phyloP scores from a whole-genome alignment of 352 stramenopile species.

The Pythium scleroteichum region DNA sequence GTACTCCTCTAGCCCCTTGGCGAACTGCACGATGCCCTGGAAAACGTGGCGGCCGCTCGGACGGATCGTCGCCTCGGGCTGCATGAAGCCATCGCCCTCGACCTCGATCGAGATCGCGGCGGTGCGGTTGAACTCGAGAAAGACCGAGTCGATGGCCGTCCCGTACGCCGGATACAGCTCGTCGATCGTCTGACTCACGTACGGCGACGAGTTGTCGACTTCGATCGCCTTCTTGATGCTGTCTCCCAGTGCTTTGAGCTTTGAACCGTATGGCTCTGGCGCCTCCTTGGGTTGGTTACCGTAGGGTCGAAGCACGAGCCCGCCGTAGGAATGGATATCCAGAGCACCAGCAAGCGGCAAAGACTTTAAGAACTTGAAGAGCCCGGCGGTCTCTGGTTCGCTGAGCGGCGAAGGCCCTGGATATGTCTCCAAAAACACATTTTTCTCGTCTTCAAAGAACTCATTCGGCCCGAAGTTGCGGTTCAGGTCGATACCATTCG shows the following conservation, averaged over 20 bases:
- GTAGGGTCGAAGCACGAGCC: slow-evolving; percentile 26
- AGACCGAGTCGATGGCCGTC: slow-evolving; percentile 30
- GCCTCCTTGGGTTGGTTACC: slow-evolving; percentile 13
- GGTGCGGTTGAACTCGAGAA: slow-evolving; percentile 24
- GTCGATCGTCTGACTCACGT: slow-evolving; percentile 14
- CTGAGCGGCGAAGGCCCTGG: slow-evolving; percentile 20
- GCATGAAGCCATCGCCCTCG: slow-evolving; percentile 30
- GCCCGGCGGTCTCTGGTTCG: slow-evolving; percentile 14
- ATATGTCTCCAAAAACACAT: slow-evolving; percentile 20
- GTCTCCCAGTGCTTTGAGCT: slow-evolving; percentile 25
- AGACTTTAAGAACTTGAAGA: not conserved
- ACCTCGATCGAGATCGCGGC: slow-evolving; percentile 30
- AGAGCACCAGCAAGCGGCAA: not conserved
- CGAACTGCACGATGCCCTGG: slow-evolving; percentile 25
- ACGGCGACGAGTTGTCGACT: not conserved
- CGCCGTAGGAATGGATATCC: slow-evolving; percentile 29
- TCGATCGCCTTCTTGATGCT: slow-evolving; percentile 19
- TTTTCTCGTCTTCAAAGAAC: slow-evolving; percentile 19
- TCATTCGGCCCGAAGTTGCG: slow-evolving; percentile 28
- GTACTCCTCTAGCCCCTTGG: slow-evolving; percentile 20
- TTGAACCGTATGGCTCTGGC: slow-evolving; percentile 19
- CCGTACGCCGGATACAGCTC: slow-evolving; percentile 32
- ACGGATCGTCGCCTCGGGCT: slow-evolving; percentile 20
- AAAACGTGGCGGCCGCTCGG: slow-evolving; percentile 22
- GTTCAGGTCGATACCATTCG: slow-evolving; percentile 18